Evolutionary conservation across 75 land plant species (phyloP), one percentile per base, ranked within the genome.

Genomic region (Gnetum montanum): DNA sequence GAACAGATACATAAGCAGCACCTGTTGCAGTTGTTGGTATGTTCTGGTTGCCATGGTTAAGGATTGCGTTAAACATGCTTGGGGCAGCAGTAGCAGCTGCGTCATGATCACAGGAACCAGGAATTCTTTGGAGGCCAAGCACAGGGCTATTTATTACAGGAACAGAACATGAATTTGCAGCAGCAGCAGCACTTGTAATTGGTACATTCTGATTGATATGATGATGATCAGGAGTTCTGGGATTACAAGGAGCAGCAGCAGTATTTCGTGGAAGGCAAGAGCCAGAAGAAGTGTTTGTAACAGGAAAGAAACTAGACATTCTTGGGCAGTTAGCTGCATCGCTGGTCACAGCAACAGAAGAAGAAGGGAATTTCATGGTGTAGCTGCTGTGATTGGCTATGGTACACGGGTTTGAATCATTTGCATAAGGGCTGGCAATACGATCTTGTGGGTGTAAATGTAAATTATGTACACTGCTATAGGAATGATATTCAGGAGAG

Each of bases 111-210:
- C n/a, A n/a, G n/a, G n/a, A n/a, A n/a, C n/a, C n/a, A n/a, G n/a
- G n/a, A n/a, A n/a, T n/a, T n/a, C n/a, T n/a, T n/a, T n/a, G n/a
- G n/a, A n/a, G n/a, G n/a, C n/a, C n/a, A n/a, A n/a, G 63, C 24
- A 8, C 29, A 35, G 13, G 16, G 6, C 19, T 31, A 48, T 13
- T 8, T 10, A 8, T n/a, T 16, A 41, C 28, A 27, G 37, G 29
- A 27, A 28, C 49, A 12, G 13, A 16, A 43, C 28, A 12, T 5
- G 34, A 19, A 4, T 41, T 57, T 31, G 20, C 31, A 10, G 59
- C 22, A 10, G 31, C 43, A 19, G 71, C 65, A 40, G 59, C 63
- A 60, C 61, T 61, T 33, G 65, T 65, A 8, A 65, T 64, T 16
- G 71, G 71, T 18, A 55, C 34, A 54, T 69, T 59, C 15, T 43